Evolutionary conservation across 2,329 filamentous ascomycete genomes (phyloP).

Genomic region (Microdochium paspali): DNA sequence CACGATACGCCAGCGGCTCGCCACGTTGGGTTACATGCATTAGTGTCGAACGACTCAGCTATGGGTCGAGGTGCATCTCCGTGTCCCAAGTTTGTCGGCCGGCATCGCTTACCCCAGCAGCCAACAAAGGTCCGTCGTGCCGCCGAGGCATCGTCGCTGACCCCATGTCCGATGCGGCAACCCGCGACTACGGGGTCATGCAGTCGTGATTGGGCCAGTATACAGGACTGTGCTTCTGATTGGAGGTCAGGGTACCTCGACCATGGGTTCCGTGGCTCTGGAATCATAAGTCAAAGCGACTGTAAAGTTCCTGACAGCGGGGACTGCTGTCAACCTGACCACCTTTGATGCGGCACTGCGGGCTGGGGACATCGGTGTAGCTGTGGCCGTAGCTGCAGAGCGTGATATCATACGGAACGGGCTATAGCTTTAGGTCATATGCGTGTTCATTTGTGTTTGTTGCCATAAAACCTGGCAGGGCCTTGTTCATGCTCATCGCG

Average conservation of each 20-base stretch:
- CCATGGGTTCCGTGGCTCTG: background rate
- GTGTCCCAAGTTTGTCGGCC: background rate
- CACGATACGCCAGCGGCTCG: background rate
- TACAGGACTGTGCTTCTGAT: background rate
- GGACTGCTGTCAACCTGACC: background rate
- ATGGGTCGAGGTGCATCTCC: background rate
- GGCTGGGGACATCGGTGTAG: background rate
- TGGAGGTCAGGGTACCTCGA: background rate
- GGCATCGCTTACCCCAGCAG: background rate
- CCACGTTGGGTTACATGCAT: constrained; percentile 1
- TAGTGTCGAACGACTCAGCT: background rate
- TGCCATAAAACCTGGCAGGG: background rate
- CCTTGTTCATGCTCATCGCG: background rate
- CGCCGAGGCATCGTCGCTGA: background rate
- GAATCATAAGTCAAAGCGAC: background rate
- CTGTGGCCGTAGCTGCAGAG: background rate
- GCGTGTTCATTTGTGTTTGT: background rate
- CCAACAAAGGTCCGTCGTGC: background rate
- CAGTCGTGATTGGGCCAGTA: too few species aligned
- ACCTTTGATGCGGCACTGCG: background rate
- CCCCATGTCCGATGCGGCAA: background rate
- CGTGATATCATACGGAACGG: background rate
- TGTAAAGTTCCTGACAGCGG: background rate
- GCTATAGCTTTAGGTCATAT: background rate
- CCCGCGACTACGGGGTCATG: background rate